Conservation (phyloP, 768 basidiomycete genomes). For the Boletus subparvulus region DNA sequence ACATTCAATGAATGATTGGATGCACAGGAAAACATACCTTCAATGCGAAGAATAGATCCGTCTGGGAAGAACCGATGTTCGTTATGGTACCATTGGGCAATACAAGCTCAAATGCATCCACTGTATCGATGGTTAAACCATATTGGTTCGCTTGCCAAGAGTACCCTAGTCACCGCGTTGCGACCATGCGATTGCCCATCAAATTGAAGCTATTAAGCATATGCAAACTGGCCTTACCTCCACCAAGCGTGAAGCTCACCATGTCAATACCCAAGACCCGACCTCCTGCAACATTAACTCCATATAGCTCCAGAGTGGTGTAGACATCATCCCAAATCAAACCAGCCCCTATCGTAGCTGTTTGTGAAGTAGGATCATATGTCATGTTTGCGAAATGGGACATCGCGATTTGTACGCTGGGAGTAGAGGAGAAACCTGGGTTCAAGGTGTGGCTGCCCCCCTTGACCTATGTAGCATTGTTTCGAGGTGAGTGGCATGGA, state of each 20-base stretch:
- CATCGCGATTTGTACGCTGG: constrained; percentile 60
- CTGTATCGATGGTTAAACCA: constrained; percentile 56
- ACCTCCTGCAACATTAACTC: constrained; percentile 58
- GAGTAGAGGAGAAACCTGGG: constrained; percentile 58
- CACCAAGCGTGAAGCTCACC: constrained; percentile 57
- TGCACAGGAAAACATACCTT: constrained; percentile 33
- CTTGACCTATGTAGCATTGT: constrained; percentile 45
- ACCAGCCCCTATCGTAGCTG: constrained; percentile 40
- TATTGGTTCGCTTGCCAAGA: constrained; percentile 64
- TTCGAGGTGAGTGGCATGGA: neutral
- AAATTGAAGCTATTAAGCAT: neutral
- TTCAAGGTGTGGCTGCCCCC: constrained; percentile 59
- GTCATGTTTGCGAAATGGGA: constrained; percentile 43
- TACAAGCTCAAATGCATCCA: constrained; percentile 58
- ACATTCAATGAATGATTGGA: neutral
- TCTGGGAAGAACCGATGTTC: constrained; percentile 32
- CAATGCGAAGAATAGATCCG: constrained; percentile 46
- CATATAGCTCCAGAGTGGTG: constrained; percentile 45
- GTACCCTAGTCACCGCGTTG: constrained; percentile 44
- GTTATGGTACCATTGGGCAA: constrained; percentile 51
- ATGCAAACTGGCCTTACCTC: constrained; percentile 37
- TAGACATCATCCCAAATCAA: constrained; percentile 72
- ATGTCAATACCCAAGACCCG: constrained; percentile 59
- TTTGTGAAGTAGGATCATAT: constrained; percentile 41
- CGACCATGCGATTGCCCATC: constrained; percentile 7